Evolutionary conservation across 2,329 filamentous ascomycete species (phyloP).

Genomic region (Neonectria neomacrospora): DNA sequence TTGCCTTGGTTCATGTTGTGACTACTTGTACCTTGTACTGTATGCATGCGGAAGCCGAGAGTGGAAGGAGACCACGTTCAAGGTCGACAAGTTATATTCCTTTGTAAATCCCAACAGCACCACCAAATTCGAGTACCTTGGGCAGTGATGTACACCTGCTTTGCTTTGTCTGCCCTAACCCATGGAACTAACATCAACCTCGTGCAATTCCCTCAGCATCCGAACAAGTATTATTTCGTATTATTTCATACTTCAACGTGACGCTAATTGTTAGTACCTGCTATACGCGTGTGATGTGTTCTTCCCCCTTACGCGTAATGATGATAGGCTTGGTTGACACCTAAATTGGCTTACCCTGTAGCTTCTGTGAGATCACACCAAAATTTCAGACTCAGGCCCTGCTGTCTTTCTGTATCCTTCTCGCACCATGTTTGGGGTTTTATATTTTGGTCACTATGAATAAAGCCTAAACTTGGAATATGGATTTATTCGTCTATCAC

Average conservation of each 20-base stretch:
- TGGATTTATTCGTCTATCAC: too few relatives aligned
- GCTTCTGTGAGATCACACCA: background rate
- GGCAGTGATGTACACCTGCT: background rate
- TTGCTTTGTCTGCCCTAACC: background rate
- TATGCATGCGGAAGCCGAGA: background rate
- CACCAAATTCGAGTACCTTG: background rate
- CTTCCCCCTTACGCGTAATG: background rate
- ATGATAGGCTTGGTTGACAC: background rate
- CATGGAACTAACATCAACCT: background rate
- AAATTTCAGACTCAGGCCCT: background rate
- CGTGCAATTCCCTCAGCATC: background rate
- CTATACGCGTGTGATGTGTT: background rate
- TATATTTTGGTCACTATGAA: background rate
- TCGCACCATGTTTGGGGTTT: background rate
- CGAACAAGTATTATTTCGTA: too few relatives aligned
- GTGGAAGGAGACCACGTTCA: background rate
- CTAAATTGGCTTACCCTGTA: background rate
- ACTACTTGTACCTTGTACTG: background rate
- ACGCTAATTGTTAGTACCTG: background rate
- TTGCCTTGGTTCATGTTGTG: conserved; percentile 18
- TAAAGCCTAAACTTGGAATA: too few relatives aligned
- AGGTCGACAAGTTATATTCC: background rate
- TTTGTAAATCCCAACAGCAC: background rate
- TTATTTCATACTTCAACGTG: background rate
- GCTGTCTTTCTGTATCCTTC: background rate